Evolutionary conservation across 495 filamentous ascomycete genomes (phyloP), one percentile per base, ranked within the genome.

Genomic region (Hypoxylon lienhwacheense): DNA sequence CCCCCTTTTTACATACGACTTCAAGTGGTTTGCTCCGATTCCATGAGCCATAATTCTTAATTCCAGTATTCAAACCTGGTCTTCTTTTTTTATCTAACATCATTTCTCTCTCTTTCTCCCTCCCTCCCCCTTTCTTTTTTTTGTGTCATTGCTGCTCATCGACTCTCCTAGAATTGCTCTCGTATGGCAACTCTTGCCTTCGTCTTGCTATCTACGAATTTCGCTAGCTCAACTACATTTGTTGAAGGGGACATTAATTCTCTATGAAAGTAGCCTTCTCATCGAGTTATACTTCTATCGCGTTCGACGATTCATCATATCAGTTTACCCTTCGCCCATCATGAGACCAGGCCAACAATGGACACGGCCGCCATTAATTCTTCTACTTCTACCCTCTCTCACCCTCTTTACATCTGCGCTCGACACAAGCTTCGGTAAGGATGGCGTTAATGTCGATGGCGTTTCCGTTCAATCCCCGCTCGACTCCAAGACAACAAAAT

Each of bases 331-430:
- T 16, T 5, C 12, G 41, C 25, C 26, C 41, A 72, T 50, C 47
- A 78, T 78, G 75, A 71, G 59, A 55, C 49, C 75, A 39, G 64
- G 70, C 54, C 68, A 66, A 50, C 65, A 63, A 33, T 67, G 60
- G 56, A 63, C n/a, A n/a, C n/a, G n/a, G n/a, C n/a, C 66, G 29
- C 70, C 73, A 19, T 59, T 78, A 1, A 55, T 78, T 51, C 69
- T 78, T 35, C 60, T 79, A 16, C 64, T 79, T 14, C 50, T 79
- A 39, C 75, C 72, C n/a, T 67, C 73, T 42, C 67, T 75, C 53
- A 66, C 69, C 17, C 66, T 70, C 34, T 63, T 62, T 45, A 41
- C 73, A 45, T 63, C 69, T 33, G 58, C 66, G 28, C 41, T 70
- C 49, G 66, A 53, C 33, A 48, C 45, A 10, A 60, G 49, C 43